Evolutionary conservation across 1,284 basidiomycete genomes (phyloP).

Genomic region (Leucoagaricus sp.): DNA sequence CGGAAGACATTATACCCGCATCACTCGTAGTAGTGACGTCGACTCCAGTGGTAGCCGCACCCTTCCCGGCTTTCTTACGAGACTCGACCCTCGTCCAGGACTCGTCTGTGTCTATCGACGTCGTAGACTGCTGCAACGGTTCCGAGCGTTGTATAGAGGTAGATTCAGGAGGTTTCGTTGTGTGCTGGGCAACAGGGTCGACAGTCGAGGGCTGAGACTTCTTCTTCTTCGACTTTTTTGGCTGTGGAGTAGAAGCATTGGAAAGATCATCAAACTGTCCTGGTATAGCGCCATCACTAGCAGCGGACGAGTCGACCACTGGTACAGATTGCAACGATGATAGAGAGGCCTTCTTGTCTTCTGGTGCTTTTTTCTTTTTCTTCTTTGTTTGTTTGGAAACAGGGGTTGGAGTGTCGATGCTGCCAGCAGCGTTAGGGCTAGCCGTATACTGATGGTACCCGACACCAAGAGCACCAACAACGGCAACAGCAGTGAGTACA

Average conservation of each 20-base stretch:
- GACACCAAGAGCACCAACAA: slow-evolving; percentile 45
- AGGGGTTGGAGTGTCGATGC: slow-evolving; percentile 14
- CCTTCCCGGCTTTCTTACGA: slow-evolving; percentile 31
- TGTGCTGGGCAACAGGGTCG: slow-evolving; percentile 13
- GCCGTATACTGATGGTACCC: slow-evolving; percentile 36
- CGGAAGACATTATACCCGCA: slow-evolving; percentile 51
- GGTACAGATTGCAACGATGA: slow-evolving; percentile 23
- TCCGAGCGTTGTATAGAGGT: slow-evolving; percentile 21
- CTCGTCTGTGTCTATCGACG: slow-evolving; percentile 45
- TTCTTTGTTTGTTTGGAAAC: slow-evolving; percentile 39
- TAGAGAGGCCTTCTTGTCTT: slow-evolving; percentile 19
- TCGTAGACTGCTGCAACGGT: slow-evolving; percentile 26
- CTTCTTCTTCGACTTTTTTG: slow-evolving; percentile 49
- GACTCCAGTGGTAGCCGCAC: slow-evolving; percentile 10
- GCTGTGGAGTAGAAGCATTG: slow-evolving; percentile 26
- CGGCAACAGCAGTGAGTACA: slow-evolving; percentile 38
- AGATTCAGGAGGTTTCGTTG: slow-evolving; percentile 15
- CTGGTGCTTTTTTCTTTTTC: slow-evolving; percentile 34
- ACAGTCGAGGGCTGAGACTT: slow-evolving; percentile 28
- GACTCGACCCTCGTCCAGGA: slow-evolving; percentile 57
- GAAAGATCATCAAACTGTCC: slow-evolving; percentile 40
- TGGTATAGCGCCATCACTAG: slow-evolving; percentile 36
- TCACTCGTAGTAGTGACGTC: slow-evolving; percentile 46
- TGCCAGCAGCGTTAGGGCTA: slow-evolving; percentile 11
- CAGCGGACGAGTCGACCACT: slow-evolving; percentile 25